Percentiles rank a stretch among this genome's conserved stretches.
Conservation (phyloP, 192 early-diverging fungal species). For the Coemansia reversa region DNA sequence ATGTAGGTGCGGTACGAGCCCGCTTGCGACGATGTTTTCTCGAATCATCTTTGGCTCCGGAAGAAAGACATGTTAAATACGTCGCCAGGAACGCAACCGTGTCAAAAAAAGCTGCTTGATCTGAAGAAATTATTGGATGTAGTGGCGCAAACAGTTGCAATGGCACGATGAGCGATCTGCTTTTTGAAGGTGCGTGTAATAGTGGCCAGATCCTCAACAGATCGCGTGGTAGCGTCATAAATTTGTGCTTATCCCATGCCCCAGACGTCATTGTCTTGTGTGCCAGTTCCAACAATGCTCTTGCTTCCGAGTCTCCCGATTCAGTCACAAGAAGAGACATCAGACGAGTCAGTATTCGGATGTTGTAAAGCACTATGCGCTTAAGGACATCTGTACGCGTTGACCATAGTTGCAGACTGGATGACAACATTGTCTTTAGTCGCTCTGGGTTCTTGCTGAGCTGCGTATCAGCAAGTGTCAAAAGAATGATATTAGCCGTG, state of each 20-base stretch:
- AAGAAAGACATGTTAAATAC: constrained; percentile 1
- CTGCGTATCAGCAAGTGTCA: constrained; percentile 25
- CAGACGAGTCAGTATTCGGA: constrained; percentile 36
- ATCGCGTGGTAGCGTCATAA: constrained; percentile 41
- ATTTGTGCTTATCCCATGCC: constrained; percentile 40
- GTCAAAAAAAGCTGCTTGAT: constrained; percentile 42
- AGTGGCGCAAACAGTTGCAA: constrained; percentile 16
- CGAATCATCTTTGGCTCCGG: neutral
- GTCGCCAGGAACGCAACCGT: constrained; percentile 33
- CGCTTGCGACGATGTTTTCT: constrained; percentile 26
- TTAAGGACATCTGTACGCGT: constrained; percentile 35
- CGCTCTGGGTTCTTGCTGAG: constrained; percentile 13
- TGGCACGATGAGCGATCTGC: neutral
- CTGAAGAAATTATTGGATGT: constrained; percentile 18
- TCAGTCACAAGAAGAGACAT: constrained; percentile 7
- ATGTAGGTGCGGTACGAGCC: constrained; percentile 20
- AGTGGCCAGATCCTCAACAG: constrained; percentile 38
- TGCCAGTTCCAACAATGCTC: constrained; percentile 29
- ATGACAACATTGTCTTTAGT: constrained; percentile 15
- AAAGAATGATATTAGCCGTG: constrained; percentile 22
- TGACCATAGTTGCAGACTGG: constrained; percentile 35
- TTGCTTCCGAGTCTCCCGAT: constrained; percentile 6
- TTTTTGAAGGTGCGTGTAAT: neutral
- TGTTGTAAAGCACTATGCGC: constrained; percentile 24
- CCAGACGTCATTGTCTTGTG: constrained; percentile 36